Percentiles rank a stretch among this genome's conserved stretches.
Conservation (phyloP, 2,329 filamentous ascomycete genomes). For the Hypoxylon sp. region DNA sequence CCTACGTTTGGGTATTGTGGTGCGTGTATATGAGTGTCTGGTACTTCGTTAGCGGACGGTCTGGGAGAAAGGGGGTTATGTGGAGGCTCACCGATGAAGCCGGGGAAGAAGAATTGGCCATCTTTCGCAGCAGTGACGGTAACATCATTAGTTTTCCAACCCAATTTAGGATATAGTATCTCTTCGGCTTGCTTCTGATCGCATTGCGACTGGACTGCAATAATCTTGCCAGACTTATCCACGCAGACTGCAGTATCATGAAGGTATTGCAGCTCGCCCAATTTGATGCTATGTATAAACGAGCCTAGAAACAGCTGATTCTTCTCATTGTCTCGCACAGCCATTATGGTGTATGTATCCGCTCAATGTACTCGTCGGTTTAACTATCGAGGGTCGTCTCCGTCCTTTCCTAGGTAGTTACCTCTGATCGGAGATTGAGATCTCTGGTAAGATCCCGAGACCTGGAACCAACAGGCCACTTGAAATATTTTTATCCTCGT, state of each 20-base stretch:
- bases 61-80: not conserved
- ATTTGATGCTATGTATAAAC: conserved; percentile 62
- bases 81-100: conserved; percentile 72
- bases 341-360: conserved; percentile 32
- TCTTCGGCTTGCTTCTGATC: conserved; percentile 46
- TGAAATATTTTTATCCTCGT: conserved; percentile 1
- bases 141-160: conserved; percentile 55
- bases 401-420: conserved; percentile 3
- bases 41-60: conserved; percentile 35
- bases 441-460: not conserved
- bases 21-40: conserved; percentile 95
- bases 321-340: conserved; percentile 33
- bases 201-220: conserved; percentile 54
- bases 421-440: not conserved
- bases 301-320: conserved; percentile 63
- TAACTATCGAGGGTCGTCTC: not conserved
- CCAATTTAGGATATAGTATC: conserved; percentile 52
- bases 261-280: conserved; percentile 59
- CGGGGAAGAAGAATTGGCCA: conserved; percentile 82
- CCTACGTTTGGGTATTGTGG: conserved; percentile 94
- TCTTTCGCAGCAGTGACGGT: conserved; percentile 49
- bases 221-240: conserved; percentile 59
- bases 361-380: not conserved
- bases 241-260: conserved; percentile 62
- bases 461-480: conserved; percentile 1